Base-by-base conservation (phyloP, 169 alveolate genomes). In the Eimeria falciformis region DNA sequence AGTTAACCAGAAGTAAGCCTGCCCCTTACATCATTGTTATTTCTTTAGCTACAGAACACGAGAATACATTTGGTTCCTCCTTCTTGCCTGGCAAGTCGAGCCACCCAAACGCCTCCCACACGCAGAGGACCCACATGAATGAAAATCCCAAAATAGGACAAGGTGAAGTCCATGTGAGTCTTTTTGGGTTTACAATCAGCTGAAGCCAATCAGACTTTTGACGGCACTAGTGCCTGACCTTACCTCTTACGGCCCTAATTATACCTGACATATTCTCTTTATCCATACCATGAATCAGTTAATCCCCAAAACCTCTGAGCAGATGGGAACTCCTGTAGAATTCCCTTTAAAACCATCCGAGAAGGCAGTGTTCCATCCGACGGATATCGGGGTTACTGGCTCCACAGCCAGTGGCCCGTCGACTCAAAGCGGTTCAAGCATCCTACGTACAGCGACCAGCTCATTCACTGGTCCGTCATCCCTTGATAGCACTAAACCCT, bases 401-500 rank as follows among this genome's bases (percentile, higher is more conserved):
- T 71, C 82, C 43, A 71, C 82, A 2, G 82, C 82, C 29, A 71
- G 82, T 75, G 68, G 66, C 46, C 43, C 45, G 68, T 17, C 68
- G n/a, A 14, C 66, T 43, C n/a, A 58, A 18, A 17, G 33, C 11
- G 45, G n/a, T 17, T 75, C 68, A 7, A 17, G 11, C 37, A 9
- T 43, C 27, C 27, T 43, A 5, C 47, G 33, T 23, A 18, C 43
- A 45, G 18, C 86, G 18, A 46, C 45, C 23, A 2, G 37, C 86
- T 14, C 66, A 43, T 46, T n/a, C 37, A 50, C 23, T 6, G 66
- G 45, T 23, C 6, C 47, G 45, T 45, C 27, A 75, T 6, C 12
- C 68, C 55, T 7, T 0, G 46, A 4, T 29, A 43, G 66, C 68
- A 21, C 18, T 27, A 12, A 7, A 47, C n/a, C 11, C 86, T 23